These are phyloP conservation scores for Fonsecaea nubica DNA, from an alignment of 2,329 filamentous ascomycete species.

Conservation along the genomic window DNA sequence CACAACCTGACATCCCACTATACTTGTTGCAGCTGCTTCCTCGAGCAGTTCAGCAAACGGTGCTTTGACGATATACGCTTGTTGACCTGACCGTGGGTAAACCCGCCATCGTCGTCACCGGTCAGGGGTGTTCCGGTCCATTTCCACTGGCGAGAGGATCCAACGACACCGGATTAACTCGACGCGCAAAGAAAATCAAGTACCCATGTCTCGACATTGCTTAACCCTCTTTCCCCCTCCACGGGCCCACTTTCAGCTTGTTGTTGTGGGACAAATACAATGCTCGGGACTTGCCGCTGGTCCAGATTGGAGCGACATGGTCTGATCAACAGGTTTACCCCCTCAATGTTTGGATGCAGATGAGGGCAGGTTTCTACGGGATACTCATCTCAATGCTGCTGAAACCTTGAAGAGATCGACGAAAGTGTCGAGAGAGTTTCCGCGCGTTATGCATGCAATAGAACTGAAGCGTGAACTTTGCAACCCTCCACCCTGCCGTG, in stretches of 20 bases:
- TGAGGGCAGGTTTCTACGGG: not conserved
- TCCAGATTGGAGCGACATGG: not conserved
- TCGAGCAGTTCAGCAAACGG: slow-evolving; percentile 1
- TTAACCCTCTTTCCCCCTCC: not conserved
- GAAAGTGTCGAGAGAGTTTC: not conserved
- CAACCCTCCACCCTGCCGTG: slow-evolving; percentile 9
- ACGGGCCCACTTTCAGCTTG: slow-evolving; percentile 1
- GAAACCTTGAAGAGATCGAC: not conserved
- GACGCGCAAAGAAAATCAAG: not conserved
- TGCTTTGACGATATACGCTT: slow-evolving; percentile 8
- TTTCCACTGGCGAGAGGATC: not conserved
- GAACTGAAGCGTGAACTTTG: slow-evolving; percentile 19
- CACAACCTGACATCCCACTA: slow-evolving; percentile 11
- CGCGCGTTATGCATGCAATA: slow-evolving; percentile 8
- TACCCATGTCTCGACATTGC: not conserved
- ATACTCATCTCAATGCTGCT: slow-evolving; percentile 4
- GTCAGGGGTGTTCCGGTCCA: not conserved
- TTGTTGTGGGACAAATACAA: slow-evolving; percentile 1
- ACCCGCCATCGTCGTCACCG: slow-evolving; percentile 3
- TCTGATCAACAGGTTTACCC: slow-evolving; percentile 1
- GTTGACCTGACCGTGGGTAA: slow-evolving; percentile 1
- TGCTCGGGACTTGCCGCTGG: not conserved
- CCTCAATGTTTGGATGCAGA: not conserved
- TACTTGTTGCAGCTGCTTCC: slow-evolving; percentile 1
- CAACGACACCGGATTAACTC: not conserved